These are phyloP conservation scores for Anthracocystis panici-leucophaei DNA, from an alignment of 1,284 basidiomycete genomes.

Conservation along the genomic window DNA sequence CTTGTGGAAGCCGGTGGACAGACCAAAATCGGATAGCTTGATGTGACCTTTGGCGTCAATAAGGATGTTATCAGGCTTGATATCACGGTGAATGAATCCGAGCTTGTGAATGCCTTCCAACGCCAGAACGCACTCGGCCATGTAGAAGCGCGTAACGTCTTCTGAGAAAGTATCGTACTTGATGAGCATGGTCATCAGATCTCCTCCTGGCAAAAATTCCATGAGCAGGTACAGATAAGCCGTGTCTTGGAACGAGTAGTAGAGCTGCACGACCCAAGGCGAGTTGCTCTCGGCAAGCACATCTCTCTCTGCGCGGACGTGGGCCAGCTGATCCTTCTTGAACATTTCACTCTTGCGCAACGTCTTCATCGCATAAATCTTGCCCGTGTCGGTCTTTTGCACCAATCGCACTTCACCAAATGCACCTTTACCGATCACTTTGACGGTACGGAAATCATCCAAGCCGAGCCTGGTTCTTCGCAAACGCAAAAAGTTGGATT, in stretches of 20 bases:
- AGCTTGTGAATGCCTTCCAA: conserved; percentile 98
- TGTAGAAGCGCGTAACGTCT: conserved; percentile 98
- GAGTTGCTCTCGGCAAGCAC: conserved; percentile 97
- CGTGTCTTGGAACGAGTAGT: conserved; percentile 98
- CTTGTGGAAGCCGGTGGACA: conserved; percentile 94
- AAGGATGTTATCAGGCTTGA: conserved; percentile 97
- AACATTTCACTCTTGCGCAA: conserved; percentile 98
- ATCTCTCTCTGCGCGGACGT: conserved; percentile 97
- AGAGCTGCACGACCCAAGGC: conserved; percentile 96
- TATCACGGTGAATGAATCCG: conserved; percentile 97
- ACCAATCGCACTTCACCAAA: conserved; percentile 97
- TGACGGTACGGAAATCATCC: conserved; percentile 94
- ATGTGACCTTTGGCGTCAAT: conserved; percentile 93
- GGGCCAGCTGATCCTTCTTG: conserved; percentile 96
- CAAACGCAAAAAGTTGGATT: conserved; percentile 82
- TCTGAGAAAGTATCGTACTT: conserved; percentile 99
- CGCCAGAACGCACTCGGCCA: conserved; percentile 97
- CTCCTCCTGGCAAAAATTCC: conserved; percentile 98
- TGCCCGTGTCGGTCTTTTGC: conserved; percentile 95
- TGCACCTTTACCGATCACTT: conserved; percentile 98
- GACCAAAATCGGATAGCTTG: conserved; percentile 95
- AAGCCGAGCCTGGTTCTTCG: conserved; percentile 92
- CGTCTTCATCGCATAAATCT: conserved; percentile 99
- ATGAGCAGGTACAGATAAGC: conserved; percentile 97
- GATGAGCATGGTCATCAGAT: conserved; percentile 99